phyloP scores from a whole-genome alignment of 495 filamentous ascomycete species.

The Penicillium desertorum region DNA sequence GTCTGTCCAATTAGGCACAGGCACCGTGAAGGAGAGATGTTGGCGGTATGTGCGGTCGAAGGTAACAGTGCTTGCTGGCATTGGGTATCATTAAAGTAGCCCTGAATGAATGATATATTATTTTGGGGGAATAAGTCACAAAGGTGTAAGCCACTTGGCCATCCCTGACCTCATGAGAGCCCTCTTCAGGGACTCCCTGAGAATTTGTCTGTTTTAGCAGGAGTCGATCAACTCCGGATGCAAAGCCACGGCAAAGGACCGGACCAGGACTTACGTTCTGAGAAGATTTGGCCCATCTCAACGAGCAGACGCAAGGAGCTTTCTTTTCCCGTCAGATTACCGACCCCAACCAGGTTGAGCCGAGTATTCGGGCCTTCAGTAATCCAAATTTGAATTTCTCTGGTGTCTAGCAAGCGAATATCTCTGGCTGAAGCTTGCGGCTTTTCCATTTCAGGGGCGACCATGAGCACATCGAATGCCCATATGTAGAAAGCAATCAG shows the following conservation, averaged over 20 bases:
- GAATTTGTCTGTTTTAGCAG: too few relatives aligned
- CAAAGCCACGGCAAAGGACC: background rate
- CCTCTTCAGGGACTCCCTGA: background rate
- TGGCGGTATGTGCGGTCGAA: background rate
- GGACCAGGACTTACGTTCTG: background rate
- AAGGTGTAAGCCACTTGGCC: background rate
- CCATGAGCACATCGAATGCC: conserved; percentile 2
- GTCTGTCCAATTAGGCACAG: background rate
- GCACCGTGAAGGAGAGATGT: background rate
- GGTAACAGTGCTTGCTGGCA: background rate
- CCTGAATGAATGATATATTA: background rate
- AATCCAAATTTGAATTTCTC: conserved; percentile 3
- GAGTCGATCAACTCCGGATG: background rate
- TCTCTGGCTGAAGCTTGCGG: background rate
- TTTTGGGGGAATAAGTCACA: background rate
- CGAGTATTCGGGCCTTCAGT: background rate
- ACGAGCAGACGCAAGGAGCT: background rate
- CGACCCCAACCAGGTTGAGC: background rate
- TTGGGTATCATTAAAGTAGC: background rate
- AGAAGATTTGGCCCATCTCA: background rate
- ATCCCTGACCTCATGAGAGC: background rate
- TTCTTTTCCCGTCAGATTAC: background rate
- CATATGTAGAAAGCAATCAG: conserved; percentile 4
- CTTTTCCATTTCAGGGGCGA: background rate
- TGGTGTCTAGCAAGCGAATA: background rate